Evolutionary conservation across 805 yeast genomes (phyloP).

Genomic region (Ogataea populi-albae): DNA sequence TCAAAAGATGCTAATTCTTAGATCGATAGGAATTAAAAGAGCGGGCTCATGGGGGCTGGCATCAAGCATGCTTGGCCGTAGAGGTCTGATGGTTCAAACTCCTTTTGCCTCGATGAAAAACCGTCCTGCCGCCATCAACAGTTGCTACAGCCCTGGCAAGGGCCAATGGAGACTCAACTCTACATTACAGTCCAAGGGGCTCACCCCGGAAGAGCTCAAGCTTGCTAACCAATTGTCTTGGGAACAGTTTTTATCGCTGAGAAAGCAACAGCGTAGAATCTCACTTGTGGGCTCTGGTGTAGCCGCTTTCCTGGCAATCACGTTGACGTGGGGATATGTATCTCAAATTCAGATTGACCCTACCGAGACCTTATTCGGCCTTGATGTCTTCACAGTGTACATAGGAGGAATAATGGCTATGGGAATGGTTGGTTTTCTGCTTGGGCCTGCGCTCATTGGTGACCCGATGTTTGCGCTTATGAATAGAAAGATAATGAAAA

Average conservation of each 20-base stretch:
- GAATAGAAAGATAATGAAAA: constrained; percentile 43
- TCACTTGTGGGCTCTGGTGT: constrained; percentile 65
- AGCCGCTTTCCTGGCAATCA: constrained; percentile 65
- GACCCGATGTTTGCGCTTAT: constrained; percentile 60
- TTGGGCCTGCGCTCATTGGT: constrained; percentile 78
- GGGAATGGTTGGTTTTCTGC: constrained; percentile 73
- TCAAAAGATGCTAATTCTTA: no score
- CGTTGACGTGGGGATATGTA: constrained; percentile 68
- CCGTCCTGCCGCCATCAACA: no score
- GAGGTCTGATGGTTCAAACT: no score
- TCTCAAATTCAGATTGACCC: constrained; percentile 85
- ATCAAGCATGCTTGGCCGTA: no score
- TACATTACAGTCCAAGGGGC: constrained; percentile 2
- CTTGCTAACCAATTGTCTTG: constrained; percentile 49
- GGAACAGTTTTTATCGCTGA: constrained; percentile 74
- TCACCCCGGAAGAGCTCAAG: constrained; percentile 23
- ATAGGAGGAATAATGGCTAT: constrained; percentile 70
- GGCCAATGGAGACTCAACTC: no score
- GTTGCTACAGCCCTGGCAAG: no score
- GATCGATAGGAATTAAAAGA: no score
- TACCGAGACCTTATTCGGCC: constrained; percentile 82
- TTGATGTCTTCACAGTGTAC: constrained; percentile 83
- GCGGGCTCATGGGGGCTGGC: no score
- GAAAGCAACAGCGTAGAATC: constrained; percentile 71
- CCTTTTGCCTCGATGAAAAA: no score